Conservation (phyloP, 2,329 filamentous ascomycete genomes). For the Beauveria scarabaeidicola region DNA sequence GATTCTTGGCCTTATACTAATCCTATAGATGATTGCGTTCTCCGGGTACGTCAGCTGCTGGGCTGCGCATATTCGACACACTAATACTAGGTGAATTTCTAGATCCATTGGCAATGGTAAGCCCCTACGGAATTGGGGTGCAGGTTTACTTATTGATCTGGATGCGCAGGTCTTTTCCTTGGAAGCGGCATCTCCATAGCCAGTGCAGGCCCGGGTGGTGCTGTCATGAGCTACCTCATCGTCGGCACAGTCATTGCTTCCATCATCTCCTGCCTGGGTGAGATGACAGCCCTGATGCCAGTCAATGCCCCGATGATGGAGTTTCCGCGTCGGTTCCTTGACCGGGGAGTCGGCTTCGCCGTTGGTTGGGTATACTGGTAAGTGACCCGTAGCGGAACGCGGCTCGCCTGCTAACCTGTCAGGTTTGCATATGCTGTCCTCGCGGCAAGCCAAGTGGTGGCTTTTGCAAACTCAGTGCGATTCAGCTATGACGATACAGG, state of each 20-base stretch:
- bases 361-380: conserved; percentile 32
- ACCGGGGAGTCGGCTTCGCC: conserved; percentile 29
- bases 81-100: background rate
- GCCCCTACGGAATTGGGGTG: background rate
- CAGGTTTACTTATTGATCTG: background rate
- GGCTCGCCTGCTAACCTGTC: background rate
- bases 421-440: conserved; percentile 31
- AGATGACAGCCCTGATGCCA: conserved; percentile 31
- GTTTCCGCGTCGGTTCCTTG: conserved; percentile 28
- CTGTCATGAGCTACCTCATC: conserved; percentile 31
- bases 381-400: background rate
- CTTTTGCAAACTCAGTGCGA: conserved; percentile 25
- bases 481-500: conserved; percentile 26
- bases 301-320: conserved; percentile 31
- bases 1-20: conserved; percentile 2
- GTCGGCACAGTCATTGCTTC: conserved; percentile 35
- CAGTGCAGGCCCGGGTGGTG: conserved; percentile 31
- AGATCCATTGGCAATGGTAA: conserved; percentile 29
- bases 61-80: background rate
- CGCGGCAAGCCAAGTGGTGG: conserved; percentile 28
- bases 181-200: conserved; percentile 31
- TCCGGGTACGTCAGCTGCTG: conserved; percentile 26
- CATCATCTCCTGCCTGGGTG: conserved; percentile 33
- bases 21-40: conserved; percentile 33
- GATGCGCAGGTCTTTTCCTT: conserved; percentile 27